phyloP scores from a whole-genome alignment of 495 filamentous ascomycete genomes.

The Aspergillus diversus region DNA sequence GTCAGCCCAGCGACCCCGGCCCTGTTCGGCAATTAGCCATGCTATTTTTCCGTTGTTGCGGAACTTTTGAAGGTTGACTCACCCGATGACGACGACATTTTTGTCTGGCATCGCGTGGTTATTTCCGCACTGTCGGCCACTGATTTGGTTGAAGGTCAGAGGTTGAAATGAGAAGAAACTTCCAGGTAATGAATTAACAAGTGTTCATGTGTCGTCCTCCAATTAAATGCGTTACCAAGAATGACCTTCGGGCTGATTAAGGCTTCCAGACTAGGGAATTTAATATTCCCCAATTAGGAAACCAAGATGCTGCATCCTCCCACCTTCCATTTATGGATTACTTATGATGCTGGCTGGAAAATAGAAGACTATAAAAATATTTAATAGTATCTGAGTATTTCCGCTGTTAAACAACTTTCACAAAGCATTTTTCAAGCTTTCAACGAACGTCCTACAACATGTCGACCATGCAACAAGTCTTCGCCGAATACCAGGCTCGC shows the following conservation, averaged over 20 bases:
- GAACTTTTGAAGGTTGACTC: neutral
- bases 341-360: too few species aligned
- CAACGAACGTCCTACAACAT: constrained; percentile 16
- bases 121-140: neutral
- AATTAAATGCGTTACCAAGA: neutral
- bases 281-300: neutral
- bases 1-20: constrained; percentile 86
- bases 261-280: neutral
- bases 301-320: neutral
- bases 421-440: neutral
- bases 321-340: neutral
- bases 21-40: constrained; percentile 41
- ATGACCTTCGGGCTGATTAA: neutral
- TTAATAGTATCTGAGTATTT: neutral
- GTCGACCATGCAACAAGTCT: constrained; percentile 38
- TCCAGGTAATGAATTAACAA: neutral
- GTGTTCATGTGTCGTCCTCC: neutral
- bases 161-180: neutral
- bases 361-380: neutral
- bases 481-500: constrained; percentile 33
- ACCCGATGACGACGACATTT: neutral
- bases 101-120: neutral
- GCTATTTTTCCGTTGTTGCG: neutral
- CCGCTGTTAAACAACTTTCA: neutral
- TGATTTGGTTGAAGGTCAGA: neutral